Evolutionary conservation across 345 rosid genomes (phyloP).

Genomic region (Populus nigra): DNA sequence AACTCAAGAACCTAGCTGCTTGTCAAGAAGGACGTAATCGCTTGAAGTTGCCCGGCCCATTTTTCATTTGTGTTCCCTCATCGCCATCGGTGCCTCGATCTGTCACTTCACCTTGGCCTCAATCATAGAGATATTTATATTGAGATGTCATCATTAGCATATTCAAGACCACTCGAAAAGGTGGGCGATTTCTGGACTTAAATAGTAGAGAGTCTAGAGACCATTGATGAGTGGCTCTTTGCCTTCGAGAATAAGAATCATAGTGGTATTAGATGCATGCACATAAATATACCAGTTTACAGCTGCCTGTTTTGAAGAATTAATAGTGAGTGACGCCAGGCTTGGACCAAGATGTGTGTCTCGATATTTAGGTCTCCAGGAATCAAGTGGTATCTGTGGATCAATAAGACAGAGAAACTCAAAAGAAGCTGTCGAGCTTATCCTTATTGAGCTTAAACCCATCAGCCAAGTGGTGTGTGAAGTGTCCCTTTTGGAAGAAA

Average conservation of each 20-base stretch:
- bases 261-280: too few relatives aligned
- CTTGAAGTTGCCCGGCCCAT: background rate
- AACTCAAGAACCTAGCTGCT: background rate
- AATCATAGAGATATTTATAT: too few relatives aligned
- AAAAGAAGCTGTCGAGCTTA: background rate
- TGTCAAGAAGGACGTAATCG: background rate
- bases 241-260: too few relatives aligned
- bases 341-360: background rate
- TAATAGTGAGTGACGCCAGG: background rate
- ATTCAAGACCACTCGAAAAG: background rate
- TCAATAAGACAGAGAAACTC: background rate
- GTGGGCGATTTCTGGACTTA: background rate
- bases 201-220: too few relatives aligned
- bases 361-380: background rate
- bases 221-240: too few relatives aligned
- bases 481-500: background rate
- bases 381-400: background rate
- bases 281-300: background rate
- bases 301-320: background rate
- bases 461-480: background rate
- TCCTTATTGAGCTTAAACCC: background rate
- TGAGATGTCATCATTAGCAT: background rate
- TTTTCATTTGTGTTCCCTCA: background rate
- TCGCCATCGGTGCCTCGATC: background rate
- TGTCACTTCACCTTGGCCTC: background rate